Base-by-base conservation (phyloP, 306 rosid genomes). In the Pterocarpus macrocarpus region DNA sequence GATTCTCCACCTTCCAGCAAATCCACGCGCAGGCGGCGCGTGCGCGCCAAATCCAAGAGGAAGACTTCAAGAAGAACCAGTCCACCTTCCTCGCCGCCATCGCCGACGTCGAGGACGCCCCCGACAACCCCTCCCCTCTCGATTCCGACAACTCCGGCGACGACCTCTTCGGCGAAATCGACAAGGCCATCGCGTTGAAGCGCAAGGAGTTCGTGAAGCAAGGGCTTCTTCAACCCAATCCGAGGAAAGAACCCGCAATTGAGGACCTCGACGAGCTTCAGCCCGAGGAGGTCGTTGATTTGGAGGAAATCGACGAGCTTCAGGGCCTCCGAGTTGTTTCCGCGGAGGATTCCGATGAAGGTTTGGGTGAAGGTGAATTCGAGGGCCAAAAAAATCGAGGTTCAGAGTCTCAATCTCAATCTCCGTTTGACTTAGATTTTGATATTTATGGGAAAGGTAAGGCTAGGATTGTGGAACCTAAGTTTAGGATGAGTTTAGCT, bases 141-240 rank as follows among this genome's bases (percentile, higher is more conserved):
- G 72, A 68, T 22, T 43, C 81, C 16, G 88, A 83, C 12, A 59
- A 45, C 82, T 64, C 88, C 8, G 89, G 90, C 7, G 99, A 93
- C 22, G 98, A 95, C 64, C 64, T 95, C 59, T 95, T 95, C 66
- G 90, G 97, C 52, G 98, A 95, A 28, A 90, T 95, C 14, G 99
- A 95, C 71, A 87, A 89, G 30, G 99, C 96, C 47, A 90, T 95
- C 32, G 94, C 98, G 11, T 17, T 95, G 87, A 94, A 91, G 80
- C 96, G 97, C 43, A 89, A 90, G 74, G 97, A 95, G 87, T 95
- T 93, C 57, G 97, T 95, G 15, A 85, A 90, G 85, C 93, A 93
- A 45, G 97, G 99, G 9, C 97, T 95, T 50, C 84, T 95, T 34
- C 61, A 89, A 83, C 96, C 98, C 1, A 95, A 95, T 71, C 99